A percentile compares a stretch with the other conserved stretches of the same genome.
These are phyloP conservation scores for Macrocybe sp. DNA, from an alignment of 1,284 basidiomycete species.

Conservation along the genomic window DNA sequence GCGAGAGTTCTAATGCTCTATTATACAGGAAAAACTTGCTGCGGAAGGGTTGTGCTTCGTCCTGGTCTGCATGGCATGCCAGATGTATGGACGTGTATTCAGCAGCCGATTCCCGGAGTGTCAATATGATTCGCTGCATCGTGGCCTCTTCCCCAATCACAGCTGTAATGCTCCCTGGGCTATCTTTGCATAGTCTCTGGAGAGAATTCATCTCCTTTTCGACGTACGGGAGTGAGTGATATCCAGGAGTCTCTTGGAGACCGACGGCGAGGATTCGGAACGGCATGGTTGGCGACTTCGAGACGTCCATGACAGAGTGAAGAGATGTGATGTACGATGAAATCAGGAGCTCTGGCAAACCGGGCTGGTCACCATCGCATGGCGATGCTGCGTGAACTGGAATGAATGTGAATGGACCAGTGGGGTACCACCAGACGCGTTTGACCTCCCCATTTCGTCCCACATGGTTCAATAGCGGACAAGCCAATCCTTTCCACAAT, in stretches of 20 bases:
- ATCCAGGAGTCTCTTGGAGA: constrained; percentile 11
- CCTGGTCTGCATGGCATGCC: constrained; percentile 13
- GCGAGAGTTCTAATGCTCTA: constrained; percentile 7
- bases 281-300: neutral
- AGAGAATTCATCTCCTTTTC: constrained; percentile 6
- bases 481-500: neutral
- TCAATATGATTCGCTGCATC: too few relatives aligned
- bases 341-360: constrained; percentile 4
- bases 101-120: neutral
- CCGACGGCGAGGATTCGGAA: constrained; percentile 13
- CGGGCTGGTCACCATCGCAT: constrained; percentile 10
- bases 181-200: neutral
- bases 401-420: constrained; percentile 25
- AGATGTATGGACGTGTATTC: constrained; percentile 9
- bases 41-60: constrained; percentile 6
- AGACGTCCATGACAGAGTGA: constrained; percentile 7
- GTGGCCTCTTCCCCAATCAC: constrained; percentile 13
- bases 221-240: constrained; percentile 10
- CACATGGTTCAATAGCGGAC: neutral
- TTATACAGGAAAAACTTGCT: constrained; percentile 6
- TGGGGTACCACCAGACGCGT: constrained; percentile 27
- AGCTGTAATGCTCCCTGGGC: neutral
- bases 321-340: constrained; percentile 20
- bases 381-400: constrained; percentile 28
- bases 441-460: constrained; percentile 6